These are phyloP conservation scores for Voacanga thouarsii DNA, from an alignment of 257 asterid species.

Conservation along the genomic window DNA sequence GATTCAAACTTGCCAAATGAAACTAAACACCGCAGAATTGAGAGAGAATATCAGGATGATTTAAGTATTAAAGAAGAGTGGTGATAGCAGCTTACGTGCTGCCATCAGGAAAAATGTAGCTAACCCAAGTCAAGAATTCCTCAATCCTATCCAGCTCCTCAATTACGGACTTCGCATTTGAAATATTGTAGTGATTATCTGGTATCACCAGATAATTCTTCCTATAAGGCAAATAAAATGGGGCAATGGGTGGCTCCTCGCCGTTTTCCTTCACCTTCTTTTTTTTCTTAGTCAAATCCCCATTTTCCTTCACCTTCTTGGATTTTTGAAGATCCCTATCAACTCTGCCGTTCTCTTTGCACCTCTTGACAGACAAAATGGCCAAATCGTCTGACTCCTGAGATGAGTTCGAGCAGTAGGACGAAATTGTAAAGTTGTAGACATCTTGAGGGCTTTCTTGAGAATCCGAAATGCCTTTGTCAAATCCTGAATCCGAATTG, in stretches of 20 bases:
- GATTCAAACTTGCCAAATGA: background rate
- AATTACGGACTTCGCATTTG: slow-evolving; percentile 61
- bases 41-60: background rate
- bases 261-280: slow-evolving; percentile 59
- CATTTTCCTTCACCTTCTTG: slow-evolving; percentile 48
- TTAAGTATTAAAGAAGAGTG: background rate
- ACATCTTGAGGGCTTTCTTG: slow-evolving; percentile 59
- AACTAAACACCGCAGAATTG: background rate
- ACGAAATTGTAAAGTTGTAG: slow-evolving; percentile 48
- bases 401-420: slow-evolving; percentile 41
- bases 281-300: slow-evolving; percentile 44
- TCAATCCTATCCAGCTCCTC: slow-evolving; percentile 99
- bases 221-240: slow-evolving; percentile 87
- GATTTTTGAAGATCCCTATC: slow-evolving; percentile 34
- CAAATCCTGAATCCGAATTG: slow-evolving; percentile 35
- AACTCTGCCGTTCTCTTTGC: slow-evolving; percentile 18
- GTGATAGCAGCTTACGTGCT: slow-evolving; percentile 67
- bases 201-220: slow-evolving; percentile 79
- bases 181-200: slow-evolving; percentile 46
- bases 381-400: slow-evolving; percentile 49
- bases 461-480: slow-evolving; percentile 46
- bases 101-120: no score
- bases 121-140: slow-evolving; percentile 95
- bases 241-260: slow-evolving; percentile 77
- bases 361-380: slow-evolving; percentile 30